These are phyloP conservation scores for Pichia heedii DNA, from an alignment of 805 yeast species.

Conservation along the genomic window DNA sequence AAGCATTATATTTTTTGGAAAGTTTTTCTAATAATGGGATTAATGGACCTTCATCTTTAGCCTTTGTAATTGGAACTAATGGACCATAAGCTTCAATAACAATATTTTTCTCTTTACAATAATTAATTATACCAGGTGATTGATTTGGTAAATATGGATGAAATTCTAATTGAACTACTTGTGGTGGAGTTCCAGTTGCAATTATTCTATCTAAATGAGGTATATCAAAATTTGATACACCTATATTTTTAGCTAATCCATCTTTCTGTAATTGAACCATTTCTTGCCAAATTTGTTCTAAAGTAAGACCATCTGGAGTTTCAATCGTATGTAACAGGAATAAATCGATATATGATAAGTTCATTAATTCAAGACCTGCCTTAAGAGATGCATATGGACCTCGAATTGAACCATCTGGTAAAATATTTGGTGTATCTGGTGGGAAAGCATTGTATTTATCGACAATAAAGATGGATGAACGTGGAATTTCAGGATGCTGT, in stretches of 20 bases:
- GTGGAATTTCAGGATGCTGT: slow-evolving; percentile 18
- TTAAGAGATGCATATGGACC: slow-evolving; percentile 41
- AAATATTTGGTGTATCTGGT: neutral
- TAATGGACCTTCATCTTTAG: slow-evolving; percentile 20
- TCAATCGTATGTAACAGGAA: slow-evolving; percentile 55
- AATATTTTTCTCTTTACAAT: slow-evolving; percentile 27
- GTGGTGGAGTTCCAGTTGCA: slow-evolving; percentile 36
- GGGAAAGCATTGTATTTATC: slow-evolving; percentile 39
- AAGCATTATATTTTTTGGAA: slow-evolving; percentile 29
- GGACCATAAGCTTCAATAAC: slow-evolving; percentile 39
- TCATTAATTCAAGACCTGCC: slow-evolving; percentile 37
- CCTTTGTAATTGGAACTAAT: slow-evolving; percentile 33
- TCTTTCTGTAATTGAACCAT: slow-evolving; percentile 39
- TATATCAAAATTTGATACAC: slow-evolving; percentile 49
- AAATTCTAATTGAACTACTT: slow-evolving; percentile 56
- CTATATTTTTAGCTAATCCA: slow-evolving; percentile 38
- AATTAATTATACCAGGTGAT: slow-evolving; percentile 40
- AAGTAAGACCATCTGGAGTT: slow-evolving; percentile 27
- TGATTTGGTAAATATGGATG: slow-evolving; percentile 57
- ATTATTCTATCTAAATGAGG: slow-evolving; percentile 37
- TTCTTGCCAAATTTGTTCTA: slow-evolving; percentile 40
- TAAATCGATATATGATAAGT: slow-evolving; percentile 47
- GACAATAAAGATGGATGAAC: slow-evolving; percentile 47
- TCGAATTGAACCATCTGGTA: slow-evolving; percentile 17
- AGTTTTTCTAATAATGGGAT: slow-evolving; percentile 26